Evolutionary conservation across 805 yeast species (phyloP).

Genomic region (Monosporozyma aquatica): DNA sequence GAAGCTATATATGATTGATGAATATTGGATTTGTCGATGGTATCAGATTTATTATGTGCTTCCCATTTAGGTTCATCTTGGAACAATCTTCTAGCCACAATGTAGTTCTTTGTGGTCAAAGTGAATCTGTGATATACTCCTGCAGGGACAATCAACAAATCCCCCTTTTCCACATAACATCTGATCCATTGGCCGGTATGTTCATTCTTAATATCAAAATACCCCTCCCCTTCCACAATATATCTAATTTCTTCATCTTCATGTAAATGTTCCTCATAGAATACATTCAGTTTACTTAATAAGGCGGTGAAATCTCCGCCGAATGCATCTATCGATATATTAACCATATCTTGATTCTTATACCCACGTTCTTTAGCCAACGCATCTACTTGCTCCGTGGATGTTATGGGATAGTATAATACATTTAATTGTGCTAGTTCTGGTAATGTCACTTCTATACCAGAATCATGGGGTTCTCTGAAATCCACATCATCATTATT

Average conservation of each 20-base stretch:
- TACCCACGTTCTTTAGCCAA: slow-evolving; percentile 66
- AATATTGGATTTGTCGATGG: slow-evolving; percentile 37
- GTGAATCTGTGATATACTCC: slow-evolving; percentile 95
- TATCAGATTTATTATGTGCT: slow-evolving; percentile 59
- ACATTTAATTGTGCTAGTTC: slow-evolving; percentile 59
- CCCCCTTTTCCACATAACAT: slow-evolving; percentile 51
- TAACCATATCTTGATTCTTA: slow-evolving; percentile 69
- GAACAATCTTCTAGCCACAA: slow-evolving; percentile 75
- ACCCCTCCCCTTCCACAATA: slow-evolving; percentile 82
- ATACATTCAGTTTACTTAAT: slow-evolving; percentile 54
- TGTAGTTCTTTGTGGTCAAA: slow-evolving; percentile 49
- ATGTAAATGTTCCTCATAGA: slow-evolving; percentile 81
- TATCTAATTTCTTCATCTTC: slow-evolving; percentile 96
- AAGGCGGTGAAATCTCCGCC: slow-evolving; percentile 53
- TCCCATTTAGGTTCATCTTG: slow-evolving; percentile 96
- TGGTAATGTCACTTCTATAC: slow-evolving; percentile 42
- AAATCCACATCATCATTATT: slow-evolving; percentile 46
- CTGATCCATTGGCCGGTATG: slow-evolving; percentile 63
- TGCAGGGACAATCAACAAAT: slow-evolving; percentile 68
- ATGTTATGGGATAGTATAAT: slow-evolving; percentile 44
- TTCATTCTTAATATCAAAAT: slow-evolving; percentile 72
- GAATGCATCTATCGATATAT: slow-evolving; percentile 49
- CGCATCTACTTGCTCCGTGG: slow-evolving; percentile 46
- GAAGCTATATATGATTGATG: slow-evolving; percentile 38
- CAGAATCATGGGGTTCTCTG: slow-evolving; percentile 67